phyloP scores from a whole-genome alignment of 1,139 yeast species.

The Pichia sp. region DNA sequence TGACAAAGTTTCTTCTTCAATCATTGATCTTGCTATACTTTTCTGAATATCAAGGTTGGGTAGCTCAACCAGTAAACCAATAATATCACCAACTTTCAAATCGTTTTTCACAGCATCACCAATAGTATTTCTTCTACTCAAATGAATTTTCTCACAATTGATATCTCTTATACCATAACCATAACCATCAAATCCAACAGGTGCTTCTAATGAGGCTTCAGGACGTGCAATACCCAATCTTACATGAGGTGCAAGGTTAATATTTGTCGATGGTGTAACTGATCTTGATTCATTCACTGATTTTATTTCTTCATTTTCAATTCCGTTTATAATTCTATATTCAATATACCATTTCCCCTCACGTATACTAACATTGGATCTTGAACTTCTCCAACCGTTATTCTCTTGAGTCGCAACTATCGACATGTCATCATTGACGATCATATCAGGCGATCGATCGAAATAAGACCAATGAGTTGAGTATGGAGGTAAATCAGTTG shows the following conservation, averaged over 20 bases:
- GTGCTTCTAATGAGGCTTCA: constrained; percentile 89
- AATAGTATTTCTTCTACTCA: constrained; percentile 52
- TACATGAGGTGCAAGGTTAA: constrained; percentile 35
- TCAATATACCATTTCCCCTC: constrained; percentile 85
- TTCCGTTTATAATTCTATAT: constrained; percentile 42
- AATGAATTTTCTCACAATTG: constrained; percentile 70
- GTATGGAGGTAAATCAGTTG: constrained; percentile 70
- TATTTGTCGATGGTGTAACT: constrained; percentile 6
- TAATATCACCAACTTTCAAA: constrained; percentile 67
- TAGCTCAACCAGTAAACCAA: constrained; percentile 70
- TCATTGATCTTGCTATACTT: constrained; percentile 30
- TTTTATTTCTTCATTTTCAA: constrained; percentile 30
- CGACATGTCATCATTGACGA: constrained; percentile 37
- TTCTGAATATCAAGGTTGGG: constrained; percentile 48
- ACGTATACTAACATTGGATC: constrained; percentile 68
- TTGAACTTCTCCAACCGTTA: constrained; percentile 75
- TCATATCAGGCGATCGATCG: constrained; percentile 62
- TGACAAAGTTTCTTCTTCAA: constrained; percentile 26
- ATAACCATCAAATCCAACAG: constrained; percentile 92
- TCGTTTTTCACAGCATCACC: constrained; percentile 34
- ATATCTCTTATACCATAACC: constrained; percentile 86
- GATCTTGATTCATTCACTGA: constrained; percentile 5
- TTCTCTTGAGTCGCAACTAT: constrained; percentile 39
- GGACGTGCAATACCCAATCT: constrained; percentile 75
- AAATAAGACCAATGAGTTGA: constrained; percentile 56